Conservation (phyloP, 108 stramenopile species). For the Pseudonitzschia delicatissima region DNA sequence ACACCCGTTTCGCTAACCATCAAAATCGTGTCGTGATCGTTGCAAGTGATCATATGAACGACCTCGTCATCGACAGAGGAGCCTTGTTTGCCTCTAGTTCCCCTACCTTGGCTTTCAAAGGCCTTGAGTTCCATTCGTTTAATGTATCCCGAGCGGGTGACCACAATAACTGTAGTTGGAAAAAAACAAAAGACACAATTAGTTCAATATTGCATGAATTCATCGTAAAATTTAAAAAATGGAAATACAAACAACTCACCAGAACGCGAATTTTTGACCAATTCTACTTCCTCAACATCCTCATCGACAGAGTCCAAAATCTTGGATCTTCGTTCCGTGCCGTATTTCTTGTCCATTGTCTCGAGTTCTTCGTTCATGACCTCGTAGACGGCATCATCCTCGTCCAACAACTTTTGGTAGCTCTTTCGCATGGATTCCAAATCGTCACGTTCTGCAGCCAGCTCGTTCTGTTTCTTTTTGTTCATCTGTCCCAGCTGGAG, state of each 20-base stretch:
- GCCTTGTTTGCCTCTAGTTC: slow-evolving; percentile 81
- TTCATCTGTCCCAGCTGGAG: slow-evolving; percentile 92
- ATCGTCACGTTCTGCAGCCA: slow-evolving; percentile 64
- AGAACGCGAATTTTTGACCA: slow-evolving; percentile 82
- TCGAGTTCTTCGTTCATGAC: slow-evolving; percentile 77
- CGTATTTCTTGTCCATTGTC: slow-evolving; percentile 72
- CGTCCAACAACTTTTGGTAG: slow-evolving; percentile 51
- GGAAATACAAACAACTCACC: slow-evolving; percentile 16
- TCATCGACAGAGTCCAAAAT: slow-evolving; percentile 79
- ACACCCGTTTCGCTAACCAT: slow-evolving; percentile 90
- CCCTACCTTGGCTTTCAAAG: slow-evolving; percentile 88
- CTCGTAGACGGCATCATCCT: slow-evolving; percentile 78
- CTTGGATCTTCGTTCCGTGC: slow-evolving; percentile 71
- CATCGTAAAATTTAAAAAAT: too few species aligned
- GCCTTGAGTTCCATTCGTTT: slow-evolving; percentile 93
- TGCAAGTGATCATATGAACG: slow-evolving; percentile 92
- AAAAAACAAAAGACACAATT: background rate
- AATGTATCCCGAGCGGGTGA: slow-evolving; percentile 92
- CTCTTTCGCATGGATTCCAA: slow-evolving; percentile 45
- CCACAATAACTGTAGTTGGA: slow-evolving; percentile 71
- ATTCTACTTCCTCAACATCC: slow-evolving; percentile 83
- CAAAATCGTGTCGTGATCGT: slow-evolving; percentile 93
- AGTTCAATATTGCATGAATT: too few species aligned
- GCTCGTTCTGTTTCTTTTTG: slow-evolving; percentile 83
- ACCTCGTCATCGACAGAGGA: slow-evolving; percentile 73